Percentiles rank a stretch among this genome's conserved stretches.
Conservation (phyloP, 192 early-diverging fungal species). For the Backusella liffmaniae region DNA sequence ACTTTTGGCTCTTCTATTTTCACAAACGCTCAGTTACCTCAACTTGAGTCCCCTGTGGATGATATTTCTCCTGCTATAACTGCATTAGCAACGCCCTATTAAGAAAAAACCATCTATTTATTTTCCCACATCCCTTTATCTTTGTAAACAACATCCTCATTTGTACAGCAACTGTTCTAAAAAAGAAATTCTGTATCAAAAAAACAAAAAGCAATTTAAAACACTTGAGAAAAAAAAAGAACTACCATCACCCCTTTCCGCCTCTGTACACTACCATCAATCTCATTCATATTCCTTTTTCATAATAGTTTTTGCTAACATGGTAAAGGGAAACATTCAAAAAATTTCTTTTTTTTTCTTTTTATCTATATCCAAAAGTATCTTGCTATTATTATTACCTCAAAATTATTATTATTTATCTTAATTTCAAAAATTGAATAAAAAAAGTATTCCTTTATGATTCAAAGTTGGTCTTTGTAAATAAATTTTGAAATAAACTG, state of each 20-base stretch:
- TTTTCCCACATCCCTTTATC: conserved; percentile 8
- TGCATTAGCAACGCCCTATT: conserved; percentile 6
- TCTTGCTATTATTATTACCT: conserved; percentile 7
- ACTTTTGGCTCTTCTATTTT: conserved; percentile 32
- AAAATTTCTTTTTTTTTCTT: neutral
- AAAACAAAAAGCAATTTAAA: neutral
- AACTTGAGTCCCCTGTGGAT: neutral
- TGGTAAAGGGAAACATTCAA: neutral
- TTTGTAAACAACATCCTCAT: conserved; percentile 2
- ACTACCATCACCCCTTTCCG: neutral
- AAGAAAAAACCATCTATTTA: conserved; percentile 1
- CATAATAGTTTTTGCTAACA: neutral
- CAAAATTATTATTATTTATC: conserved; percentile 6
- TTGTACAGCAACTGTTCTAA: neutral
- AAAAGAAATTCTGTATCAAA: neutral
- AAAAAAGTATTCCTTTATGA: conserved; percentile 1
- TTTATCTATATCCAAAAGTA: conserved; percentile 5
- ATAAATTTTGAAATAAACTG: neutral
- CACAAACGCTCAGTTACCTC: neutral
- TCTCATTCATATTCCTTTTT: neutral
- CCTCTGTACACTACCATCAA: neutral
- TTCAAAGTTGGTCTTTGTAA: neutral
- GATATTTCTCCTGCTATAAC: neutral
- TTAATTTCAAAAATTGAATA: conserved; percentile 8
- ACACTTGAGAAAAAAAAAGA: conserved; percentile 6